These are phyloP conservation scores for Pythium monospermum DNA, from an alignment of 352 stramenopile genomes.

Conservation along the genomic window DNA sequence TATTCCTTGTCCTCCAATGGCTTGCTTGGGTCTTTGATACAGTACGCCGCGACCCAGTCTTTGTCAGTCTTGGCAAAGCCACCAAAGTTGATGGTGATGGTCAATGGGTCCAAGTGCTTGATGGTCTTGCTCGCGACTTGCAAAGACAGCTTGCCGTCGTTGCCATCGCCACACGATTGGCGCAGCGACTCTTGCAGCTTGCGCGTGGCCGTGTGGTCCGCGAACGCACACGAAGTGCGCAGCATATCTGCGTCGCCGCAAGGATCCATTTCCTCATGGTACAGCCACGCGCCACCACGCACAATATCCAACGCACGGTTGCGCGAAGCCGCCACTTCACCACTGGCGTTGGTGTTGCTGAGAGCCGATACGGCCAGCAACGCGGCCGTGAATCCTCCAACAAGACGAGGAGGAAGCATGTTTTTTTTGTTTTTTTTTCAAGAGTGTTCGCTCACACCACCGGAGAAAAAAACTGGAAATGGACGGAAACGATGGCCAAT, in stretches of 20 bases:
- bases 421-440: no score
- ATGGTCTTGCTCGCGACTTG: not conserved
- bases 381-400: no score
- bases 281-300: slow-evolving; percentile 15
- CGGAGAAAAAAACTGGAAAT: no score
- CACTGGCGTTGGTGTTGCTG: no score
- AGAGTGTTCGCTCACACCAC: no score
- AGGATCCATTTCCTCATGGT: slow-evolving; percentile 14
- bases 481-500: no score
- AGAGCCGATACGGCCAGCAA: not conserved
- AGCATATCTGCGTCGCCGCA: slow-evolving; percentile 8
- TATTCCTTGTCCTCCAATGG: slow-evolving; percentile 2
- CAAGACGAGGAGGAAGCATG: no score
- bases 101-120: slow-evolving; percentile 3
- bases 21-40: slow-evolving; percentile 10
- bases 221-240: slow-evolving; percentile 5
- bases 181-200: not conserved
- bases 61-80: not conserved
- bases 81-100: not conserved
- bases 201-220: not conserved
- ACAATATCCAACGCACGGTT: slow-evolving; percentile 1
- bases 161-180: not conserved
- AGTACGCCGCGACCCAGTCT: slow-evolving; percentile 22
- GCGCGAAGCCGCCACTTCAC: not conserved
- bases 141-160: not conserved